phyloP scores from a whole-genome alignment of 2,329 filamentous ascomycete genomes.

The Fusarium concolor region DNA sequence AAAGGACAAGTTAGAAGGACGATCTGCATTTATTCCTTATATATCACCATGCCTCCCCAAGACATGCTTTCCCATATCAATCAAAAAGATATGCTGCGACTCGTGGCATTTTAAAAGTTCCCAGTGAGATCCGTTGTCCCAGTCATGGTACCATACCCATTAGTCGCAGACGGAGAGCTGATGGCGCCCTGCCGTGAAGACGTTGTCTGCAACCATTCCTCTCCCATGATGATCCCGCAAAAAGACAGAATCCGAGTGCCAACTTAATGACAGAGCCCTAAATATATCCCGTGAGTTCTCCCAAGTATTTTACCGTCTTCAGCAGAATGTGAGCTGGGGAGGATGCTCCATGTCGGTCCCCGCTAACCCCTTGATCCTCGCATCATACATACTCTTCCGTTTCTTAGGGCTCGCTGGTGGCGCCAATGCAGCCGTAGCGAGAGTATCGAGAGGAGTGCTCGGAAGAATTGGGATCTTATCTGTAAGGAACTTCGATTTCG shows the following conservation, averaged over 20 bases:
- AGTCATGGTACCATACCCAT: background rate
- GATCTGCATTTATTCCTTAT: background rate
- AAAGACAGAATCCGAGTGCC: background rate
- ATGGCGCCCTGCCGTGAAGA: background rate
- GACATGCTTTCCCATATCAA: background rate
- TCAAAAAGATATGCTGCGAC: conserved; percentile 1
- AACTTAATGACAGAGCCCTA: background rate
- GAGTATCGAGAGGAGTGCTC: conserved; percentile 5
- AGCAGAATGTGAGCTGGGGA: conserved; percentile 9
- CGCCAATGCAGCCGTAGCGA: background rate
- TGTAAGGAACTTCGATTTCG: conserved; percentile 46
- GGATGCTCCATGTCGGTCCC: background rate
- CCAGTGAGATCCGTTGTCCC: background rate
- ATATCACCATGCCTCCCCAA: conserved; percentile 1
- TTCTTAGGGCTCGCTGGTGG: conserved; percentile 16
- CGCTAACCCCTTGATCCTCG: background rate
- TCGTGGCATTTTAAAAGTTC: background rate
- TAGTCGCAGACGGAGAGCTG: background rate
- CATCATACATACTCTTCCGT: conserved; percentile 9
- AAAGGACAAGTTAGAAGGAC: background rate
- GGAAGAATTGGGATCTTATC: conserved; percentile 19
- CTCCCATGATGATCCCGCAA: conserved; percentile 12
- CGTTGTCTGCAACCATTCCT: background rate
- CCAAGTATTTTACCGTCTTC: background rate
- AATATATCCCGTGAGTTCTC: background rate